Base-by-base conservation (phyloP, 2,329 filamentous ascomycete species). In the Pyrenophora graminea region DNA sequence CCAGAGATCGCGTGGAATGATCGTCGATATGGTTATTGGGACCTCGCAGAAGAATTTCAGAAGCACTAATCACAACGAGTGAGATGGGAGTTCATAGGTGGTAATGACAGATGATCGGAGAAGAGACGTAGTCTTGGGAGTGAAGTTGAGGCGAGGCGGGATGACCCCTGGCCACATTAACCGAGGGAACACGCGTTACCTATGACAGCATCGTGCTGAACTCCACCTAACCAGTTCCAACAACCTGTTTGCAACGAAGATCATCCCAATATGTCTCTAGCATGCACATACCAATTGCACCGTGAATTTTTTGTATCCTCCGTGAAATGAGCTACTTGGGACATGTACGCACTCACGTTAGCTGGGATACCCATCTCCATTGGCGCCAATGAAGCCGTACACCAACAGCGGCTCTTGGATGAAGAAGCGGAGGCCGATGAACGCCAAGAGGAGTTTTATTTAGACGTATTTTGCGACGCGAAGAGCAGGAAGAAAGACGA, bases 381-480 rank as follows among this genome's bases (percentile, higher is more conserved):
- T 9, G 79, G 79, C 60, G 76, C 80, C 21, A 76, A 76, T 33
- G 77, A 81, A 72, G 79, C 77, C 42, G 76, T 81, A 13, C 72
- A 74, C 21, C 74, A 80, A 53, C 77, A 80, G 50, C 70, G 75
- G 48, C 70, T 78, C 30, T 70, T 77, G 30, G 78, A 80, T 53
- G 75, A 76, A 53, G 77, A 80, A 64, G 75, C 76, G 23, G 73
- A 76, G 37, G 75, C 76, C 25, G 73, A 78, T 45, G 73, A 74
- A 18, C 78, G 77, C 15, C 78, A 79, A 68, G 71, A 76, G 27
- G 79, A 79, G 41, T 82, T 81, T 66, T 74, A 77, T 48, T 56
- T 82, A n/a, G 77, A 80, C 55, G 74, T 78, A 13, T 74, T 64
- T 49, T 76, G 79, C 52, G 75, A 76, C 31, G 69, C 68, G 19